Evolutionary conservation across 805 yeast species (phyloP), one percentile per base, ranked within the genome.

Genomic region (Pichia sporocuriosa): DNA sequence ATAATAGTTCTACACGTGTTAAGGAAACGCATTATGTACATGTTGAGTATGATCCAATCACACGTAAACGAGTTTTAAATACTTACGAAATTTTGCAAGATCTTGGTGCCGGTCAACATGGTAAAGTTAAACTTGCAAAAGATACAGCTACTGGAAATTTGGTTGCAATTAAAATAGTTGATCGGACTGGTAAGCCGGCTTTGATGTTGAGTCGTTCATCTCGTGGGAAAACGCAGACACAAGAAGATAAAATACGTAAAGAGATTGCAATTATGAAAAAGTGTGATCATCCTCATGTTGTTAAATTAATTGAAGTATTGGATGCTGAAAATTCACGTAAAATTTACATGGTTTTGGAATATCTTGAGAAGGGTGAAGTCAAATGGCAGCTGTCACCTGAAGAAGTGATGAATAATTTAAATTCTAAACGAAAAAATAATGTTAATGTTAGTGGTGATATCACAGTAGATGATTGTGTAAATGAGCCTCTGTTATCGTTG

Each of bases 71-170:
- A 57, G 78, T 82, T 27, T 69, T 93, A 47, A 93, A 93, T 63
- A 79, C 94, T 0, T 93, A 89, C 58, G 98, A 93, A 61, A 84
- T 93, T 28, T 63, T 88, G 24, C 70, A 74, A 21, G 97, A 89
- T 63, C 69, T 93, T 23, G 98, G 98, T 10, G 72, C 84, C 27
- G 98, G 98, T n/a, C 96, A 89, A 60, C 97, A 90, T 63, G 97
- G 98, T n/a, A 90, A 87, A 60, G 98, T 93, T 32, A 93, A 93
- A 59, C 70, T 93, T 16, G 98, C 95, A 0, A 75, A 75, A 45
- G 90, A 89, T 57, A 62, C 81, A 41, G 69, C 73, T n/a, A 62
- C 72, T 6, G 68, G 73, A 34, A 79, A 73, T 49, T 66, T 77
- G 25, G 95, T 87, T n/a, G 98, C 98, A 4, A 88, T 93, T 42